Percentiles rank a stretch among this genome's conserved stretches.
These are phyloP conservation scores for Brassica nigra DNA, from an alignment of 345 rosid genomes.

Conservation along the genomic window DNA sequence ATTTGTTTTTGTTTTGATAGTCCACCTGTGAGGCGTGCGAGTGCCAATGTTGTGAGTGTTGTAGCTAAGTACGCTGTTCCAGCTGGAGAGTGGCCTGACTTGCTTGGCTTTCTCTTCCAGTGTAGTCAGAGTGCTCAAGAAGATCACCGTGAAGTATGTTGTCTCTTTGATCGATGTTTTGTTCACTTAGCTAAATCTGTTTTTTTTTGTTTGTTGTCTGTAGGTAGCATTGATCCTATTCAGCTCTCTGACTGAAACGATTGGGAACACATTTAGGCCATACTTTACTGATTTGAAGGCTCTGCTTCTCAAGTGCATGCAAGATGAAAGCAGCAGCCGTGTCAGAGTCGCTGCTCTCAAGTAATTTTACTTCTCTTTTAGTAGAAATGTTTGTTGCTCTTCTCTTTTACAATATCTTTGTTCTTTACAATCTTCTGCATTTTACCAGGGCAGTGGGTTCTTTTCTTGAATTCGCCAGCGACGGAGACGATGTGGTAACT, in stretches of 20 bases:
- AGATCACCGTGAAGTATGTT: constrained; percentile 90
- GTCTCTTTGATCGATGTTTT: neutral
- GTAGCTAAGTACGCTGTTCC: constrained; percentile 93
- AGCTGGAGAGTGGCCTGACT: constrained; percentile 97
- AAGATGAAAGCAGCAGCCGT: constrained; percentile 89
- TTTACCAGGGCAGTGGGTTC: constrained; percentile 94
- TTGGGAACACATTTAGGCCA: constrained; percentile 85
- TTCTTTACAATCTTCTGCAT: constrained; percentile 24
- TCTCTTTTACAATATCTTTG: constrained; percentile 20
- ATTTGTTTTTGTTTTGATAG: constrained; percentile 38
- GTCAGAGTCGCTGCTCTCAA: constrained; percentile 98
- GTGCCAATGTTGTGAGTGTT: constrained; percentile 96
- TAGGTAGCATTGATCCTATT: constrained; percentile 97
- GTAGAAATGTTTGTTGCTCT: neutral
- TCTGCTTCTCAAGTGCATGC: constrained; percentile 86
- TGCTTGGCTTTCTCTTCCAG: constrained; percentile 82
- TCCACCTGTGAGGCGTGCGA: constrained; percentile 92
- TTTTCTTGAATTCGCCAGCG: constrained; percentile 84
- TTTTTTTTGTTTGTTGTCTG: neutral
- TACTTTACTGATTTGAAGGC: constrained; percentile 87
- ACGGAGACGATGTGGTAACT: constrained; percentile 87
- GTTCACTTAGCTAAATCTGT: neutral
- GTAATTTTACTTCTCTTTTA: constrained; percentile 46
- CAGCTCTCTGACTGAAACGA: constrained; percentile 97
- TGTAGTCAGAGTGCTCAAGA: constrained; percentile 97